phyloP scores from a whole-genome alignment of 225 moss, liverwort and hornwort species.

The Straminergon stramineum region DNA sequence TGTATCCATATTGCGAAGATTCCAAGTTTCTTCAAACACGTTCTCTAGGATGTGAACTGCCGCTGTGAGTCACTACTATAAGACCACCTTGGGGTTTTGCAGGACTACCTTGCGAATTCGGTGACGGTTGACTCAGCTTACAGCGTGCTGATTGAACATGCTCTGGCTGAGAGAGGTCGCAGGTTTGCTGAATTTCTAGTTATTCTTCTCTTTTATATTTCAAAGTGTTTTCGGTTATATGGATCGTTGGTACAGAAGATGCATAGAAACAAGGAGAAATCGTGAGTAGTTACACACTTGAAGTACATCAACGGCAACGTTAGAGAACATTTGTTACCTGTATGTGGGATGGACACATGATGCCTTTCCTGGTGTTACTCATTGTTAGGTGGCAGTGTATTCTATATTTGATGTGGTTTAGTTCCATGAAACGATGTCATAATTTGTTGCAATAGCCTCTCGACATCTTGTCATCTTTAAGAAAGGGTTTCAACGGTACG shows the following conservation, averaged over 20 bases:
- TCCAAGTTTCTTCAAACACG: background rate
- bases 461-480: background rate
- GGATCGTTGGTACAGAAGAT: background rate
- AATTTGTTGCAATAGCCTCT: background rate
- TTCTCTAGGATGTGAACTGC: background rate
- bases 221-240: background rate
- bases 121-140: conserved; percentile 94
- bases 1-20: background rate
- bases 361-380: background rate
- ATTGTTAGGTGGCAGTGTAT: background rate
- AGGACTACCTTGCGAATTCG: conserved; percentile 98
- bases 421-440: background rate
- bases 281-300: background rate
- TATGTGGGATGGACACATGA: background rate
- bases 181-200: conserved; percentile 40
- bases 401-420: background rate
- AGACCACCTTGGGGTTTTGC: conserved; percentile 6
- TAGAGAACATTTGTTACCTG: background rate
- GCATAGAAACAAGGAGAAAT: background rate
- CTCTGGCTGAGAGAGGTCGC: conserved; percentile 93
- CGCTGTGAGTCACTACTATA: background rate
- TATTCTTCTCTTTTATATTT: background rate
- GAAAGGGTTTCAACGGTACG: background rate
- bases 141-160: conserved; percentile 86
- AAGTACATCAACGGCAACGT: background rate